These are phyloP conservation scores for Centaurea solstitialis DNA, from an alignment of 129 eudicot species.

Conservation along the genomic window DNA sequence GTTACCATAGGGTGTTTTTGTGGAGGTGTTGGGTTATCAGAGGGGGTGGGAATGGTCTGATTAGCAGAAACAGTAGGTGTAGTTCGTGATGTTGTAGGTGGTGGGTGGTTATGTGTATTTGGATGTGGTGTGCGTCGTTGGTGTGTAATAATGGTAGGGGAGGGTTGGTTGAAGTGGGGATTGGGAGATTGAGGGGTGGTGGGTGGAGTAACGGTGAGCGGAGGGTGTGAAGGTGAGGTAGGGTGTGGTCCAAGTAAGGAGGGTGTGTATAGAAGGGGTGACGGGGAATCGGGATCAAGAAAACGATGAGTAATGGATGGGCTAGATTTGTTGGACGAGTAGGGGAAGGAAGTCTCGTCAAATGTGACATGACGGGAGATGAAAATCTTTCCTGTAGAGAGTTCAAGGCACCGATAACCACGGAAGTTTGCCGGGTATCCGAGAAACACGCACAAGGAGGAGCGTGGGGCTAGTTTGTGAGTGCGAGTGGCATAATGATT, in stretches of 20 bases:
- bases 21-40: too few relatives aligned
- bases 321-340: too few relatives aligned
- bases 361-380: not conserved
- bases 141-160: too few relatives aligned
- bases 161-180: not conserved
- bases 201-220: not conserved
- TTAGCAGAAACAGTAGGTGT: not conserved
- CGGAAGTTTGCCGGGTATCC: too few relatives aligned
- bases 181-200: not conserved
- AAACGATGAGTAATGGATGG: not conserved
- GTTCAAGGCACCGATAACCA: too few relatives aligned
- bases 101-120: not conserved
- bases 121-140: not conserved
- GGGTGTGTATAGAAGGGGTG: not conserved
- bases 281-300: not conserved
- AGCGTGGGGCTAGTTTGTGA: too few relatives aligned
- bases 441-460: too few relatives aligned
- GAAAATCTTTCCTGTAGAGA: not conserved
- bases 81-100: not conserved
- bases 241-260: not conserved
- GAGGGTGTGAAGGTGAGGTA: not conserved
- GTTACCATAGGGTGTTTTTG: not conserved
- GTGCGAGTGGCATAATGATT: too few relatives aligned
- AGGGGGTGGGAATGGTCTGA: not conserved
- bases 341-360: not conserved